Evolutionary conservation across 2,329 filamentous ascomycete genomes (phyloP), one percentile per base, ranked within the genome.

Genomic region (Diaporthe ilicicola): DNA sequence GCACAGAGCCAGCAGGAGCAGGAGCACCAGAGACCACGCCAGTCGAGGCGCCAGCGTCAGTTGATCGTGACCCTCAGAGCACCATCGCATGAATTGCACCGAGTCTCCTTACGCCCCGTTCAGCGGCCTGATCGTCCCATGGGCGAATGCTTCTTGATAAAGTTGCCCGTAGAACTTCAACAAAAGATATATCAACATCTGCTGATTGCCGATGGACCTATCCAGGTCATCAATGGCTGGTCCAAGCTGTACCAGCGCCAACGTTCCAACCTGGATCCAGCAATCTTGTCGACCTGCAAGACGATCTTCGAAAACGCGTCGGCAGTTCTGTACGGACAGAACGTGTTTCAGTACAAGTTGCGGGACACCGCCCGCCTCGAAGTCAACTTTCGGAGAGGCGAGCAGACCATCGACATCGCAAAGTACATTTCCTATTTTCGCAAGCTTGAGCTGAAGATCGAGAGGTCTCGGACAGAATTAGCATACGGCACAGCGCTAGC

Each of bases 311-410:
- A 56, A 0, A 84, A 87, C 75, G 83, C 81, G 2, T 73, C 79
- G 2, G 74, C 74, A 1, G 75, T 87, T 5, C 78, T 89, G 0
- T 89, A 86, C 70, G 82, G 84, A 3, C 78, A 82, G 34, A 88
- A 88, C 62, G 79, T 65, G 0, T 88, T 88, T 71, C 73, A 79
- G 1, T 88, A 88, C 72, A 76, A 80, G 9, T 76, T 87, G 15
- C 81, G 85, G 1, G 84, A 87, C 71, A 76, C 46, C 76, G 1
- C 44, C 69, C 69, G 17, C 73, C 61, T 9, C 22, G 3, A 67
- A 67, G 42, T 48, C 7, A 8, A 7, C 46, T 19, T 50, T 34
- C 59, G 27, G 1, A 15, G 53, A 1, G 29, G 48, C 8, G 64
- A 75, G 7, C 74, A 78, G 42, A 56, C 53, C n/a, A 76, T 84